Evolutionary conservation across 768 basidiomycete species (phyloP).

Genomic region (Agaricus subrufescens): DNA sequence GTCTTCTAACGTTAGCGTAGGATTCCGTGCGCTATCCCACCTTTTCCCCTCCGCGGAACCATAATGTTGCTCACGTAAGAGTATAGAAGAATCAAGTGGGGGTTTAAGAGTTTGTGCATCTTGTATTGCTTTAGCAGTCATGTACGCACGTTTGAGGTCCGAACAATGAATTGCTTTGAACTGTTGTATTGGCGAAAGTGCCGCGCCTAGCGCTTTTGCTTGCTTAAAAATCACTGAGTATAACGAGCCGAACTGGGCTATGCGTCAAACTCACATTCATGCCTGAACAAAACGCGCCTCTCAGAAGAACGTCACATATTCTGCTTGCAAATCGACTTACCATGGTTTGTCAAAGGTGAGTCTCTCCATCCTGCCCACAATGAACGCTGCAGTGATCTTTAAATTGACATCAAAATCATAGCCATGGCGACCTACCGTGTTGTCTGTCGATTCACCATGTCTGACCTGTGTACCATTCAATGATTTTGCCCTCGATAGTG

Average conservation of each 20-base stretch:
- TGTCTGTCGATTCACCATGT: constrained; percentile 77
- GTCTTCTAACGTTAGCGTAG: constrained; percentile 34
- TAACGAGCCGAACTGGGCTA: not conserved
- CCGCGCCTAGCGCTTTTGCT: constrained; percentile 56
- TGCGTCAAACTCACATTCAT: not conserved
- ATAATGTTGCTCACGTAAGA: constrained; percentile 66
- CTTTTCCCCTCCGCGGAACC: constrained; percentile 66
- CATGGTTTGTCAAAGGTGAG: constrained; percentile 70
- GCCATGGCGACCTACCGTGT: constrained; percentile 41
- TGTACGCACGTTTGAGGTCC: constrained; percentile 56
- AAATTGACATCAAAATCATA: not conserved
- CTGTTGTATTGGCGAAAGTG: constrained; percentile 35
- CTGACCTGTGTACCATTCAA: constrained; percentile 42
- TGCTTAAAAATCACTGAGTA: constrained; percentile 31
- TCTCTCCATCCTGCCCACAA: constrained; percentile 79
- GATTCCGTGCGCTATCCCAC: constrained; percentile 30
- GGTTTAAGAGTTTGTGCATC: constrained; percentile 46
- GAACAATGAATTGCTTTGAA: constrained; percentile 64
- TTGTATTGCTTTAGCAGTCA: constrained; percentile 55
- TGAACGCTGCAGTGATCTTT: constrained; percentile 16
- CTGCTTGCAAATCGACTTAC: constrained; percentile 28
- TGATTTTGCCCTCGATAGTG: not conserved
- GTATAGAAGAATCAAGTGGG: constrained; percentile 39
- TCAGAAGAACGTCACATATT: constrained; percentile 50
- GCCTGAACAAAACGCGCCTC: constrained; percentile 14